Conservation (phyloP, 768 basidiomycete species). For the Termitomyces sp. region DNA sequence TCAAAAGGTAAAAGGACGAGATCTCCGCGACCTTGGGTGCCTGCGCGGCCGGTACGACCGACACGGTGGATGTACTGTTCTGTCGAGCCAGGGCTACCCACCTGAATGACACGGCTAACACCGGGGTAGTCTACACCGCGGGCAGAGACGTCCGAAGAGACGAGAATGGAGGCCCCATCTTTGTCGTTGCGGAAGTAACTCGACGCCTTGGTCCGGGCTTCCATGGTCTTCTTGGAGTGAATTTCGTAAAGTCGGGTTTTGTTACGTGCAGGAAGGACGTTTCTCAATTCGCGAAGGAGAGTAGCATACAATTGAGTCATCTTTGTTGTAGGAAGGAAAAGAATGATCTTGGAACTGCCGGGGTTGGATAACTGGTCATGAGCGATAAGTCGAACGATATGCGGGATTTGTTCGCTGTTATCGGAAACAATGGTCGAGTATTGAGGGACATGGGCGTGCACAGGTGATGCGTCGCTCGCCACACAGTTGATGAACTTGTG, state of each 20-base stretch:
- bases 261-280: constrained; percentile 43
- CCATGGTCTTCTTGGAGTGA: constrained; percentile 70
- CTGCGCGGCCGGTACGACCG: constrained; percentile 77
- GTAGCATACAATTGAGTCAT: constrained; percentile 72
- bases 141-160: constrained; percentile 87
- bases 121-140: constrained; percentile 87
- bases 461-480: constrained; percentile 52
- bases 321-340: constrained; percentile 86
- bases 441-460: constrained; percentile 75
- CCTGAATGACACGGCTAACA: constrained; percentile 86
- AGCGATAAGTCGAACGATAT: constrained; percentile 72
- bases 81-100: constrained; percentile 67
- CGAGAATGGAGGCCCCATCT: constrained; percentile 53
- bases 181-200: constrained; percentile 55
- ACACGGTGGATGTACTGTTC: constrained; percentile 86
- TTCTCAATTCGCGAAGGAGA: constrained; percentile 48
- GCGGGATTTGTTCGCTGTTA: constrained; percentile 67
- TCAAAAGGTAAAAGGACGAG: constrained; percentile 81
- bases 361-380: constrained; percentile 82
- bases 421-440: constrained; percentile 70
- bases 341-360: constrained; percentile 63
- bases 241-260: constrained; percentile 69
- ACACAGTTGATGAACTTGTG: constrained; percentile 75
- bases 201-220: constrained; percentile 50
- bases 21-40: constrained; percentile 65